These are phyloP conservation scores for Ganoderma boninense DNA, from an alignment of 1,284 basidiomycete species.

Conservation along the genomic window DNA sequence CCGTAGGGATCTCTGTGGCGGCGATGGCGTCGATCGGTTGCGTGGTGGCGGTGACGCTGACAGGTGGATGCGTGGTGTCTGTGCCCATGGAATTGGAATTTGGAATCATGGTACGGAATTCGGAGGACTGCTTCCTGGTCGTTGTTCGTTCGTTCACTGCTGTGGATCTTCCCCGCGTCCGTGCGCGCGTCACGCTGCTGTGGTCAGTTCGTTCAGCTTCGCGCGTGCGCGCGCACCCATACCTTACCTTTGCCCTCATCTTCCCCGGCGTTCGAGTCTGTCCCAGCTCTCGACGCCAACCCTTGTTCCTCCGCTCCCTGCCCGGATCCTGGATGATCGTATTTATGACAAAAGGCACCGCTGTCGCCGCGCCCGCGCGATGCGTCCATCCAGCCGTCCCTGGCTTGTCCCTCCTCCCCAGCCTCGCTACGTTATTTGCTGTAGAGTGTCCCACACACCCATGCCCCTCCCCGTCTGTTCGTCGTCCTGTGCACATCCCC, in stretches of 20 bases:
- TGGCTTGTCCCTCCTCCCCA: neutral
- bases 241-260: neutral
- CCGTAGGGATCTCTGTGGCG: no score
- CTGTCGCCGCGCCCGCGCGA: slow-evolving; percentile 11
- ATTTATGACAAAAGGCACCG: slow-evolving; percentile 36
- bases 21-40: neutral
- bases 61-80: no score
- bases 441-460: slow-evolving; percentile 3
- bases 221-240: neutral
- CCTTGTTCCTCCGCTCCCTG: neutral
- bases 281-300: neutral
- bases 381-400: slow-evolving; percentile 12
- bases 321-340: slow-evolving; percentile 31
- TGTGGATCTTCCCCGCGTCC: neutral
- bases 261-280: neutral
- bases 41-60: neutral
- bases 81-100: slow-evolving; percentile 5
- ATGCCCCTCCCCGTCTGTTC: neutral
- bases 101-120: slow-evolving; percentile 5
- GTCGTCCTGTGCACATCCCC: neutral
- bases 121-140: slow-evolving; percentile 14
- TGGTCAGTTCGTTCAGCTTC: neutral
- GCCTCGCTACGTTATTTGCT: slow-evolving; percentile 9
- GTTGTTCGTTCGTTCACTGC: neutral
- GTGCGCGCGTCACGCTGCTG: no score